phyloP scores from a whole-genome alignment of 2,329 filamentous ascomycete genomes.

The Akanthomyces lecanii region DNA sequence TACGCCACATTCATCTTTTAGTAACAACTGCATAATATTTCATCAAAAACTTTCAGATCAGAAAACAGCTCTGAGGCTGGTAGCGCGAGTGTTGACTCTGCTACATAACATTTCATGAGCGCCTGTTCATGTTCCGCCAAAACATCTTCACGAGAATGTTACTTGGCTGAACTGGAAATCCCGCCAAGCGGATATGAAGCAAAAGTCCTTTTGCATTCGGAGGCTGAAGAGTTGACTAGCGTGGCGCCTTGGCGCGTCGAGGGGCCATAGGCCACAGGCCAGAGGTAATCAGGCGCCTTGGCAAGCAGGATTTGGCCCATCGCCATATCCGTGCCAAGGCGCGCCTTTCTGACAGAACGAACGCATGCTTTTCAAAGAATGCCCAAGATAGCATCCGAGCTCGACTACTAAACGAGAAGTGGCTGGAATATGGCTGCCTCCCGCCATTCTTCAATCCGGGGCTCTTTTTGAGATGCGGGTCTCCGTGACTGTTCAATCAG shows the following conservation, averaged over 20 bases:
- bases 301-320: neutral
- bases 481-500: neutral
- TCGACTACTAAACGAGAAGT: neutral
- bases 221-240: neutral
- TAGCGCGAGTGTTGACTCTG: neutral
- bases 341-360: neutral
- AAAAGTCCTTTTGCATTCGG: neutral
- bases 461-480: too few relatives aligned
- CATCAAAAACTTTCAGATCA: too few relatives aligned
- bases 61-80: neutral
- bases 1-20: neutral
- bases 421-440: neutral
- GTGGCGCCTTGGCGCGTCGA: neutral
- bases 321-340: constrained; percentile 10
- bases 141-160: too few relatives aligned
- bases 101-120: neutral
- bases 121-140: neutral
- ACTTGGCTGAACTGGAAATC: too few relatives aligned
- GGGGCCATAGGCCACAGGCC: neutral
- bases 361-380: neutral
- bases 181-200: neutral
- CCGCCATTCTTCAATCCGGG: neutral
- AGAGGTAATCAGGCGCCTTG: neutral
- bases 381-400: neutral
- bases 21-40: neutral